These are phyloP conservation scores for Tulasnella sp. DNA, from an alignment of 768 basidiomycete species.

Conservation along the genomic window DNA sequence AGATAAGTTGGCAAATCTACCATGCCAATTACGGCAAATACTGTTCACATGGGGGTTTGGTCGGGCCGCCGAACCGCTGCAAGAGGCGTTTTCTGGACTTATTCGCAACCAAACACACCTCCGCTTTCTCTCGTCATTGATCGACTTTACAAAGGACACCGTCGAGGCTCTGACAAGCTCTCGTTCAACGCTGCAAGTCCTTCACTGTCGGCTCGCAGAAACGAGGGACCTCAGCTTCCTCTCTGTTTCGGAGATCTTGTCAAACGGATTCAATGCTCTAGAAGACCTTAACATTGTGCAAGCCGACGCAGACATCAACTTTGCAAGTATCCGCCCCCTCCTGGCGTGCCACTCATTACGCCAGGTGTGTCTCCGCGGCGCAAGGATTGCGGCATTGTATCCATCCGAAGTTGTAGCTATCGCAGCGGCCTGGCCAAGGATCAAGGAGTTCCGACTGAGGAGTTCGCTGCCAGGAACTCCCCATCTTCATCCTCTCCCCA, in stretches of 20 bases:
- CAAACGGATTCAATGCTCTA: neutral
- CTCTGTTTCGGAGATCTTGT: neutral
- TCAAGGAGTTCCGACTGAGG: neutral
- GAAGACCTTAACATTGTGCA: neutral
- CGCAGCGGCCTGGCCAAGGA: neutral
- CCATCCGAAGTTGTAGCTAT: neutral
- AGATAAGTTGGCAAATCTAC: neutral
- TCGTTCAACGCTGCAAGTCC: neutral
- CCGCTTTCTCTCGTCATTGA: neutral
- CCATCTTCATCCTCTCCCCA: neutral
- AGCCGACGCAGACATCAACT: neutral
- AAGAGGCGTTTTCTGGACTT: neutral
- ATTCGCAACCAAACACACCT: neutral
- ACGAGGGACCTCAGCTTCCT: neutral
- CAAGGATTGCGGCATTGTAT: neutral
- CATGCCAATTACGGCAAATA: neutral
- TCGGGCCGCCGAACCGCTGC: neutral
- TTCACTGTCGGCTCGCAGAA: neutral
- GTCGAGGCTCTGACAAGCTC: neutral
- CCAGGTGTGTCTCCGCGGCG: neutral
- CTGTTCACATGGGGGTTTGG: neutral
- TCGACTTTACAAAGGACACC: neutral
- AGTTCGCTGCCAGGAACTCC: neutral
- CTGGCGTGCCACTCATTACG: neutral
- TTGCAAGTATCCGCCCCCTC: neutral